phyloP scores from a whole-genome alignment of 768 basidiomycete species.

The Suillus placidus region DNA sequence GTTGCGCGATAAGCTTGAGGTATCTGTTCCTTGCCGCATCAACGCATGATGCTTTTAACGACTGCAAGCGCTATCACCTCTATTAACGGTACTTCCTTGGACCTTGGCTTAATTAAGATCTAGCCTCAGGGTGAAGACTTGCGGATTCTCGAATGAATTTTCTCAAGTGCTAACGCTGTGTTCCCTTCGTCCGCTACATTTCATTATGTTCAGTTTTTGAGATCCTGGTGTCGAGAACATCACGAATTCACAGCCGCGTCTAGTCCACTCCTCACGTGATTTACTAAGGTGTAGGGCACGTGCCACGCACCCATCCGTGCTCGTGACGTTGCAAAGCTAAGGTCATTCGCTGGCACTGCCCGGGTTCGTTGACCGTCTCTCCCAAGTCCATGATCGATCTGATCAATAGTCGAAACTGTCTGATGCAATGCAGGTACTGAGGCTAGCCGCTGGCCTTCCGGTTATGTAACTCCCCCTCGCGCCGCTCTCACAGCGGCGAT shows the following conservation, averaged over 20 bases:
- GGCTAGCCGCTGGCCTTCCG: neutral
- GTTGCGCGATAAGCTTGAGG: neutral
- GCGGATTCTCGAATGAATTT: neutral
- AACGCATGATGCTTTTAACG: neutral
- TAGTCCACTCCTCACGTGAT: neutral
- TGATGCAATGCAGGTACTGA: neutral
- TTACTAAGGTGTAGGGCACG: neutral
- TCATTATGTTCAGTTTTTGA: neutral
- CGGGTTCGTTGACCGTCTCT: neutral
- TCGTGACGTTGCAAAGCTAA: neutral
- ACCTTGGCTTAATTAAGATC: neutral
- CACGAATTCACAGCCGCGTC: neutral
- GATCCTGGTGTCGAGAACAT: neutral
- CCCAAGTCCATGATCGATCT: neutral
- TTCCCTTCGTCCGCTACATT: neutral
- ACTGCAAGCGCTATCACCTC: neutral
- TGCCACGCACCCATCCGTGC: too few relatives aligned
- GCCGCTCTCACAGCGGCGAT: constrained; percentile 13
- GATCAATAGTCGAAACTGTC: neutral
- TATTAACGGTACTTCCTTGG: neutral
- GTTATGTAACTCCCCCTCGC: neutral
- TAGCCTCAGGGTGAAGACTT: neutral
- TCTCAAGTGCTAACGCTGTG: neutral
- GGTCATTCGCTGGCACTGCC: neutral
- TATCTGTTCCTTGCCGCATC: neutral